These are phyloP conservation scores for Arachnomyces sp. DNA, from an alignment of 2,329 filamentous ascomycete species.

Conservation along the genomic window DNA sequence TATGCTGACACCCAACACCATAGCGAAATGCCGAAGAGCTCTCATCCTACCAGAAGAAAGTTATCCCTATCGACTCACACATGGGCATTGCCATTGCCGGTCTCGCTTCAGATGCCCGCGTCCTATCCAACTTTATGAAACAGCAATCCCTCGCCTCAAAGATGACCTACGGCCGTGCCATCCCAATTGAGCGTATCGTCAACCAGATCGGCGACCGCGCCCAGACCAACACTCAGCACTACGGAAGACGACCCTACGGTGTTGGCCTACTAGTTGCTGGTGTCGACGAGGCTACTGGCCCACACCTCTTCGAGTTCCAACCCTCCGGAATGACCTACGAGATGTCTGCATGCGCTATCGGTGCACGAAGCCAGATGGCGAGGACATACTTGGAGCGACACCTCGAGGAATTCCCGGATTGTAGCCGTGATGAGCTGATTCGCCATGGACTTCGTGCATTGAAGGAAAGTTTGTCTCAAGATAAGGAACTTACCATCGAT, in stretches of 20 bases:
- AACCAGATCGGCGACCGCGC: conserved; percentile 91
- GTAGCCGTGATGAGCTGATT: conserved; percentile 75
- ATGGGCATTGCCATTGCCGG: conserved; percentile 92
- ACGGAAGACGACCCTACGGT: conserved; percentile 92
- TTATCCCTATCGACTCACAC: conserved; percentile 93
- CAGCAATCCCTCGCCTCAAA: conserved; percentile 94
- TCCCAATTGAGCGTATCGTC: conserved; percentile 82
- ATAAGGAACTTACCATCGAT: conserved; percentile 94
- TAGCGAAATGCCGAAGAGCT: conserved; percentile 98
- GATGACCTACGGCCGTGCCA: conserved; percentile 89
- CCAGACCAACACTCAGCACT: conserved; percentile 95
- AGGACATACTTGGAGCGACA: conserved; percentile 93
- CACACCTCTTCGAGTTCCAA: conserved; percentile 97
- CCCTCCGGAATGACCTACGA: conserved; percentile 92
- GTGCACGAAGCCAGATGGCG: conserved; percentile 93
- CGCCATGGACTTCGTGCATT: conserved; percentile 82
- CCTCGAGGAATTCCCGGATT: conserved; percentile 70
- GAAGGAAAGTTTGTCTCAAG: conserved; percentile 92
- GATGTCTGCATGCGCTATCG: conserved; percentile 94
- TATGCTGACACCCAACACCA: conserved; percentile 9
- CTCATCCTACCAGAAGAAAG: conserved; percentile 99
- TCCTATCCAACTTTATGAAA: conserved; percentile 99
- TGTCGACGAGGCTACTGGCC: conserved; percentile 75
- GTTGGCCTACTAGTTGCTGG: conserved; percentile 88
- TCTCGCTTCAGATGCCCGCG: conserved; percentile 92